phyloP scores from a whole-genome alignment of 2,329 filamentous ascomycete species.

The Pseudogymnoascus sp. region DNA sequence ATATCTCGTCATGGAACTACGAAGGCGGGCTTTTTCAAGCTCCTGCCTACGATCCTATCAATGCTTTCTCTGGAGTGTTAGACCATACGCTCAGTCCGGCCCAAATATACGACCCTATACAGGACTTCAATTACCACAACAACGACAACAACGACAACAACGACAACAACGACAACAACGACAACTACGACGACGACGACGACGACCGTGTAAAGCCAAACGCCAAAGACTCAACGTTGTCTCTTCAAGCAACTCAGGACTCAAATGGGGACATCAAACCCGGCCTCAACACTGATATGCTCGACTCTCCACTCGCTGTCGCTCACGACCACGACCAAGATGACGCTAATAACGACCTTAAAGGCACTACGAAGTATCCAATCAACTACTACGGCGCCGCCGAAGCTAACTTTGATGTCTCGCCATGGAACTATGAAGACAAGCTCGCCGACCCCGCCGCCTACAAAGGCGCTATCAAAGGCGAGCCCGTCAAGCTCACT shows the following conservation, averaged over 20 bases:
- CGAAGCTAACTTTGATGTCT: not conserved
- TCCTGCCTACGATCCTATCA: too few species aligned
- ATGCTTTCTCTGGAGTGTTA: too few species aligned
- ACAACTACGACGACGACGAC: too few species aligned
- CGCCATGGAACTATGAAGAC: not conserved
- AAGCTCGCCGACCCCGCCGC: not conserved
- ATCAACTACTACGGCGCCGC: not conserved
- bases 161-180: not conserved
- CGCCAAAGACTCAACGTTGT: not conserved
- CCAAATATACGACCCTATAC: too few species aligned
- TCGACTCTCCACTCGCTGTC: not conserved
- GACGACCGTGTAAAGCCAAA: not conserved
- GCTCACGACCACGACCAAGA: too few species aligned
- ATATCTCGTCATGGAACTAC: too few species aligned
- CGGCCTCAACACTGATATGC: not conserved
- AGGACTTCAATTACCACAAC: too few species aligned
- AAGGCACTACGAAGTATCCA: not conserved
- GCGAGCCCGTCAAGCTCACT: not conserved
- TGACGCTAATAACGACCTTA: not conserved
- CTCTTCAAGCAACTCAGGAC: not conserved
- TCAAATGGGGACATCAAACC: not conserved
- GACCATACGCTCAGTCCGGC: too few species aligned
- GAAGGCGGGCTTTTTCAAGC: too few species aligned
- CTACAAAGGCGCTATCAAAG: not conserved
- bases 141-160: too few species aligned